Evolutionary conservation across 176 grass and related monocot species (phyloP).

Genomic region (Rhynchospora breviuscula): DNA sequence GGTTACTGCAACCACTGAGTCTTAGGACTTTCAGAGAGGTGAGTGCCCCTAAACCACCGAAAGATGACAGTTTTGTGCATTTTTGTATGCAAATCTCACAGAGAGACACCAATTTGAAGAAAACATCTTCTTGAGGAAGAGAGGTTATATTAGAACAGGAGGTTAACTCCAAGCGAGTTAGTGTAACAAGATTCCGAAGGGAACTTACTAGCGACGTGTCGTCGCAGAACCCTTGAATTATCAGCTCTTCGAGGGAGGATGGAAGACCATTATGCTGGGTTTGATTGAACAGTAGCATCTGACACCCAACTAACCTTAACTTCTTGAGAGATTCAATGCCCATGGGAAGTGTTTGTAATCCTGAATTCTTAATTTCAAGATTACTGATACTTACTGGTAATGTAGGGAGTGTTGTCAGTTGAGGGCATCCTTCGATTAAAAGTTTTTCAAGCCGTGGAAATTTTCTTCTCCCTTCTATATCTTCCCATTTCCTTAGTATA

Average conservation of each 20-base stretch:
- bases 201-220: not conserved
- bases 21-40: not conserved
- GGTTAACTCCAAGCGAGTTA: conserved; percentile 14
- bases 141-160: not conserved
- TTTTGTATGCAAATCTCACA: not conserved
- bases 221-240: not conserved
- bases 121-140: conserved; percentile 11
- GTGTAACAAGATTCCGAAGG: not conserved
- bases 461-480: conserved; percentile 17
- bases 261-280: not conserved
- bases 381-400: conserved; percentile 16
- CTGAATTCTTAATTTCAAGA: conserved; percentile 3
- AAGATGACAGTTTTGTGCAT: conserved; percentile 4
- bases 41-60: not conserved
- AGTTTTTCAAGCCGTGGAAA: conserved; percentile 14
- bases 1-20: not conserved
- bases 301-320: not conserved
- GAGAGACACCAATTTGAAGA: conserved; percentile 3
- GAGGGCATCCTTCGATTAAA: conserved; percentile 11
- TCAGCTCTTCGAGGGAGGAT: conserved; percentile 2
- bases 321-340: conserved; percentile 1
- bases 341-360: conserved; percentile 17
- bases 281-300: not conserved
- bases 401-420: not conserved
- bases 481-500: conserved; percentile 2